Evolutionary conservation across 2,329 filamentous ascomycete species (phyloP), one percentile per base, ranked within the genome.

Genomic region (Arachnomyces sp.): DNA sequence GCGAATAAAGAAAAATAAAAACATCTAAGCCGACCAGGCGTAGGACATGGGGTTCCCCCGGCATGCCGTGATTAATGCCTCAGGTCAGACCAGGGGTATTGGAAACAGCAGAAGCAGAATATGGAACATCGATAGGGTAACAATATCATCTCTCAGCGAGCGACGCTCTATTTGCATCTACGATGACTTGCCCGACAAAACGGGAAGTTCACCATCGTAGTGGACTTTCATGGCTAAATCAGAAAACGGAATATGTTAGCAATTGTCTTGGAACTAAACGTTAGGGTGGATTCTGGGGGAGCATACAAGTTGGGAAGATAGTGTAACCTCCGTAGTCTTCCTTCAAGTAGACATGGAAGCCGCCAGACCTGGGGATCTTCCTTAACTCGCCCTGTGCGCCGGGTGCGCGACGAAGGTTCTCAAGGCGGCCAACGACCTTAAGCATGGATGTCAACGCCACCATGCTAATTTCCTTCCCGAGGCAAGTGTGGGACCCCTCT

Each of bases 371-470:
- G 0, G 67, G 61, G 2, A 85, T 68, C 65, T 76, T 81, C 68
- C 84, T 84, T 47, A 87, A 57, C 53, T 77, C 64, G 0, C 83
- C 83, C 60, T 82, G 77, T 1, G 73, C 63, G 0, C 83, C 83
- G 0, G 74, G 65, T 0, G 76, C 78, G 20, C 78, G 69, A 4
- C 77, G 66, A 8, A 88, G 57, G 39, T 77, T 78, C 49, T 74
- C 69, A 49, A 77, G 66, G 43, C 70, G 65, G 51, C 81, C 82
- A 2, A 85, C 61, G 1, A 74, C 73, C 35, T 82, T 75, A 58
- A 87, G 74, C 68, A 86, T 80, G 47, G 81, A 75, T 0, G 76
- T 75, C 43, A 88, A 63, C 0, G 77, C 80, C 2, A 77, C 67
- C 45, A 78, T 70, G 54, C 71, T 77, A 9, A 75, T 71, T 12